These are phyloP conservation scores for Tylopilus plumbeoviolaceoides DNA, from an alignment of 768 basidiomycete genomes.

Conservation along the genomic window DNA sequence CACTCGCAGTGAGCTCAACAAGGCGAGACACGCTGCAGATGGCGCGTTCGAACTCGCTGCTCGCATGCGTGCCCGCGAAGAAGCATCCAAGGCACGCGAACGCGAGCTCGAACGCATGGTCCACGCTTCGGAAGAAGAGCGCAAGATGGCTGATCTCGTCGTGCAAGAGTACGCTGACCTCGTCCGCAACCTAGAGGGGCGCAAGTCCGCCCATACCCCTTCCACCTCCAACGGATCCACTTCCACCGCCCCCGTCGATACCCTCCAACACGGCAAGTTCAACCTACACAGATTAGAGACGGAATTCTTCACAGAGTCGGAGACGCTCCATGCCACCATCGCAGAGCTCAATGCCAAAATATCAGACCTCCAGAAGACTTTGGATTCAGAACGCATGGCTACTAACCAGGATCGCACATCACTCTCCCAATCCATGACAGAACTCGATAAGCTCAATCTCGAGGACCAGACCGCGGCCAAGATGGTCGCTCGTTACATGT, in stretches of 20 bases:
- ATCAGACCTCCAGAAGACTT: constrained; percentile 36
- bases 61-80: constrained; percentile 50
- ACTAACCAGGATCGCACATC: constrained; percentile 41
- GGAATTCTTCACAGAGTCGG: constrained; percentile 48
- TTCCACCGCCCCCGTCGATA: constrained; percentile 27
- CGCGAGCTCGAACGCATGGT: constrained; percentile 44
- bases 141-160: constrained; percentile 56
- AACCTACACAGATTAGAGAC: constrained; percentile 45
- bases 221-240: background rate
- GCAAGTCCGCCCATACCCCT: constrained; percentile 24
- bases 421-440: constrained; percentile 43
- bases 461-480: constrained; percentile 76
- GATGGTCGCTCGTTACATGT: constrained; percentile 87
- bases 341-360: constrained; percentile 42
- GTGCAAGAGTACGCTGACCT: constrained; percentile 74
- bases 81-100: constrained; percentile 48
- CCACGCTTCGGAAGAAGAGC: constrained; percentile 51
- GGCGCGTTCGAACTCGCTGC: constrained; percentile 55
- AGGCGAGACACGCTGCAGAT: constrained; percentile 41
- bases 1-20: constrained; percentile 40
- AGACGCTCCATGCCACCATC: constrained; percentile 42
- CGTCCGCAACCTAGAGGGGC: constrained; percentile 59
- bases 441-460: constrained; percentile 51
- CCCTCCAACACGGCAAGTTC: constrained; percentile 46
- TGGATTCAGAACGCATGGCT: constrained; percentile 44